These are phyloP conservation scores for Phytophthora melonis DNA, from an alignment of 352 stramenopile genomes.

Conservation along the genomic window DNA sequence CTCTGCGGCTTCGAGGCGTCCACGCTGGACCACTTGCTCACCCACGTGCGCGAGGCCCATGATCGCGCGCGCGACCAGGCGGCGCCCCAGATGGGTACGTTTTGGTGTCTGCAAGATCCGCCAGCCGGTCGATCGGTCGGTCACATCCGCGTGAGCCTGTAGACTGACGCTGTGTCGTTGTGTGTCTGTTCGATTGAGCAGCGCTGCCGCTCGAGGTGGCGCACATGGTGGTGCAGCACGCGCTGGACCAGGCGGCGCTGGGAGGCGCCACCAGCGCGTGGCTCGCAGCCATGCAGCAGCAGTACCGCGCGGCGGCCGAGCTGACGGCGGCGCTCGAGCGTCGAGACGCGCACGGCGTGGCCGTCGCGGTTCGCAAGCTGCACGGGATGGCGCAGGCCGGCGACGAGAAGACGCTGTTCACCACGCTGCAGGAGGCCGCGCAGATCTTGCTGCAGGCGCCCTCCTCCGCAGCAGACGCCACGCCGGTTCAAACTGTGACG, in stretches of 20 bases:
- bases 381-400: conserved; percentile 36
- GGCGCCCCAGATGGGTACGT: conserved; percentile 64
- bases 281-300: conserved; percentile 59
- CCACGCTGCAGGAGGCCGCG: conserved; percentile 58
- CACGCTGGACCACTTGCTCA: conserved; percentile 60
- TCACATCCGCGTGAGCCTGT: conserved; percentile 5
- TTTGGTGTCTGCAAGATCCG: background rate
- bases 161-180: background rate
- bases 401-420: conserved; percentile 36
- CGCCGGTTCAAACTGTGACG: conserved; percentile 15
- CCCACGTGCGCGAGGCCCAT: conserved; percentile 58
- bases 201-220: conserved; percentile 64
- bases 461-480: conserved; percentile 5
- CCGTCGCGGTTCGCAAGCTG: conserved; percentile 49
- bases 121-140: background rate
- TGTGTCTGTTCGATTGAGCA: conserved; percentile 18
- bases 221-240: conserved; percentile 64
- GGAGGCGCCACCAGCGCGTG: conserved; percentile 60
- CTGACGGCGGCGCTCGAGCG: conserved; percentile 52
- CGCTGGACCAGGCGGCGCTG: conserved; percentile 58
- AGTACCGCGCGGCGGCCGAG: conserved; percentile 48
- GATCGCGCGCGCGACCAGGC: conserved; percentile 17
- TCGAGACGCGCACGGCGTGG: conserved; percentile 49
- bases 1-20: conserved; percentile 56
- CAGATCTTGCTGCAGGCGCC: conserved; percentile 37